These are phyloP conservation scores for Ramaria sp. DNA, from an alignment of 768 basidiomycete species.

Conservation along the genomic window DNA sequence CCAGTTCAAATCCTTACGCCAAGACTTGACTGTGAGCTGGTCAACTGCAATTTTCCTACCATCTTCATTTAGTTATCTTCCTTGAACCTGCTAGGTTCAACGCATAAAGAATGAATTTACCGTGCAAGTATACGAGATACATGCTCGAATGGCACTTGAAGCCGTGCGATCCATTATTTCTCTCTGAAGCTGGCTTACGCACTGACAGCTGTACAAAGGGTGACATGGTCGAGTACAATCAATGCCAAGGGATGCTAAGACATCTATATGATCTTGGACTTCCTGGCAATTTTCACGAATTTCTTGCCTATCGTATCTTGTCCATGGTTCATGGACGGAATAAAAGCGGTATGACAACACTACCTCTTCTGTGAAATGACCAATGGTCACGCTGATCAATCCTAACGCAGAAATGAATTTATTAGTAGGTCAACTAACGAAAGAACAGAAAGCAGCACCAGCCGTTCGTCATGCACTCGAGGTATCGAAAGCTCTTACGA, in stretches of 20 bases:
- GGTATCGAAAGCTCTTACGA: slow-evolving; percentile 81
- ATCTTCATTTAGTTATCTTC: not conserved
- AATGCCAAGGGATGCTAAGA: slow-evolving; percentile 87
- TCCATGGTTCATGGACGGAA: slow-evolving; percentile 93
- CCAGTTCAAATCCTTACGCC: slow-evolving; percentile 95
- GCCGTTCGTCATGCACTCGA: slow-evolving; percentile 82
- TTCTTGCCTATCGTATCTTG: slow-evolving; percentile 93
- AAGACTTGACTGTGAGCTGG: slow-evolving; percentile 83
- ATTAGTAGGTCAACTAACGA: slow-evolving; percentile 95
- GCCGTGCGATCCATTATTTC: slow-evolving; percentile 38
- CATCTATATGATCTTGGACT: slow-evolving; percentile 90
- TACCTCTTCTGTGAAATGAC: not conserved
- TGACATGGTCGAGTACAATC: slow-evolving; percentile 98
- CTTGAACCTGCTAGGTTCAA: slow-evolving; percentile 60
- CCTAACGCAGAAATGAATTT: slow-evolving; percentile 82
- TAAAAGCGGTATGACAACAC: slow-evolving; percentile 61
- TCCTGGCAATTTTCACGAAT: slow-evolving; percentile 88
- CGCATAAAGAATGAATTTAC: slow-evolving; percentile 98
- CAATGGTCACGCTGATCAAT: not conserved
- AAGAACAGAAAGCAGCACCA: slow-evolving; percentile 70
- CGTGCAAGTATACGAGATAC: slow-evolving; percentile 94
- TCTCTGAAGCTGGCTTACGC: slow-evolving; percentile 1
- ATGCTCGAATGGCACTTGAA: slow-evolving; percentile 94
- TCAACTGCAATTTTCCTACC: not conserved
- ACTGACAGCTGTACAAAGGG: slow-evolving; percentile 35